Evolutionary conservation across 257 asterid species (phyloP).

Genomic region (Salvia miltiorrhiza): DNA sequence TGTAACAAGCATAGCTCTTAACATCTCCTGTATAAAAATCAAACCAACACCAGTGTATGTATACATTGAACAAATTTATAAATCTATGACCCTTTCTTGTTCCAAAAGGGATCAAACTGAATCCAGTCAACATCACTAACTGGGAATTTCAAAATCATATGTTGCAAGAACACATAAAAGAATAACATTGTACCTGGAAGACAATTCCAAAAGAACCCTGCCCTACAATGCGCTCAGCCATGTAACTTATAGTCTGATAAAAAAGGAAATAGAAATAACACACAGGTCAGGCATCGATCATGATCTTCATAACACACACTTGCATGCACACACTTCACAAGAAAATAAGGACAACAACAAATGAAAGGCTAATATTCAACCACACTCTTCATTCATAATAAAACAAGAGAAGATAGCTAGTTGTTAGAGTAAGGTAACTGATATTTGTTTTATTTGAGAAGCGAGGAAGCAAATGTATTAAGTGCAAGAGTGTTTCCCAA

Average conservation of each 20-base stretch:
- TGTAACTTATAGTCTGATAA: conserved; percentile 73
- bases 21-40: neutral
- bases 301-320: neutral
- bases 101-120: neutral
- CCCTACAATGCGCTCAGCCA: conserved; percentile 93
- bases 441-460: neutral
- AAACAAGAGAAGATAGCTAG: neutral
- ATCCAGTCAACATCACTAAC: neutral
- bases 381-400: neutral
- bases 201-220: conserved; percentile 91
- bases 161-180: neutral
- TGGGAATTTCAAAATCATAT: neutral
- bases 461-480: neutral
- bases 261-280: neutral
- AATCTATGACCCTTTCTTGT: neutral
- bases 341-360: neutral
- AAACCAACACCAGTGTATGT: neutral
- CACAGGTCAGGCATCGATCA: neutral
- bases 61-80: neutral
- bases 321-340: neutral
- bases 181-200: conserved; percentile 56
- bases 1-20: neutral
- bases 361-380: neutral
- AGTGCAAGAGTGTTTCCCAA: neutral
- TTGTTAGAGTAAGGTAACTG: neutral